phyloP scores from a whole-genome alignment of 75 land plant species.

The Cupressus sempervirens region DNA sequence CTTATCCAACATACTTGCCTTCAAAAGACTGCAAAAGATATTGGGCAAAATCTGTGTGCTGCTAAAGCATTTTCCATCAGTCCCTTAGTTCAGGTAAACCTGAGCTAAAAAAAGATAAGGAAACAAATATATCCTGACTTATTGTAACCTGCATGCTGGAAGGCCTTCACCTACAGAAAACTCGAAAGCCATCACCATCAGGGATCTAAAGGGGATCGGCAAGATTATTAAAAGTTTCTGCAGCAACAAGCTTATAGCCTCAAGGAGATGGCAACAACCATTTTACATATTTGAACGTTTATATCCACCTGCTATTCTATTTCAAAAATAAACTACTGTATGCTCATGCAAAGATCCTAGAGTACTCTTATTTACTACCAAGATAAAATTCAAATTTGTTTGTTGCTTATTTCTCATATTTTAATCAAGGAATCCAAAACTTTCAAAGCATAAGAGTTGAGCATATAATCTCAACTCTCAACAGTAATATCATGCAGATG shows the following conservation, averaged over 20 bases:
- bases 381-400: too few species aligned
- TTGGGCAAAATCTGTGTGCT: background rate
- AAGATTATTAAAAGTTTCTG: background rate
- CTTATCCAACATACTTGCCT: background rate
- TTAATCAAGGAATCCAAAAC: background rate
- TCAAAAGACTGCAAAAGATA: background rate
- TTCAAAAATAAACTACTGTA: too few species aligned
- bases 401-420: background rate
- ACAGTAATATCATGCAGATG: background rate
- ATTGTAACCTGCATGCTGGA: background rate
- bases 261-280: background rate
- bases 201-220: background rate
- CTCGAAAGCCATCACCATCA: background rate
- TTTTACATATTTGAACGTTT: background rate
- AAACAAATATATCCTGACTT: background rate
- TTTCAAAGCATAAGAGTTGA: background rate
- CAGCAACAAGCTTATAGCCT: background rate
- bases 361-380: background rate
- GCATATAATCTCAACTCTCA: background rate
- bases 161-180: background rate
- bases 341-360: too few species aligned
- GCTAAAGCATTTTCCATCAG: background rate
- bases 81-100: background rate
- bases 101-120: background rate
- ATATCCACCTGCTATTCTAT: too few species aligned